Evolutionary conservation across 257 asterid genomes (phyloP), one percentile per base, ranked within the genome.

Genomic region (Solanum chaucha): DNA sequence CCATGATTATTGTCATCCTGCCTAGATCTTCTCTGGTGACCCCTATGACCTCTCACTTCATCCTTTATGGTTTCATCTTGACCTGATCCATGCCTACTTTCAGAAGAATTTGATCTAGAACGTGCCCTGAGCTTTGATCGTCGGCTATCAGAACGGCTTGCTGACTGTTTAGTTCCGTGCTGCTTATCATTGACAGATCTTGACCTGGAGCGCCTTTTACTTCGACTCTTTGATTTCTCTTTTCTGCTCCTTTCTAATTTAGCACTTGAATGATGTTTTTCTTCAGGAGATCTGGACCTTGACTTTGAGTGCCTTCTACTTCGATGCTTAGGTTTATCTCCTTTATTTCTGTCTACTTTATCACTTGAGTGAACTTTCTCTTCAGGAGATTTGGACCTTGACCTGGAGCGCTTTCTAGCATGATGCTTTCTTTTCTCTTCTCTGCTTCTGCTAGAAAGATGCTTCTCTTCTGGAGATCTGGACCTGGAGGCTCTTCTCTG

Each of bases 331-430:
- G 94, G 87, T 85, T 92, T 96, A 71, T 90, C 93, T 85, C 86
- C 98, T 91, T 89, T 92, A 88, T 89, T 91, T 90, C 88, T 90
- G 88, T 75, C 86, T 44, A 55, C 0, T 46, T 78, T 86, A 86
- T 44, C 55, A 89, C 87, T 90, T 74, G 90, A 71, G 26, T 61
- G 93, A 85, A 88, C 92, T 90, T 88, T 94, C 88, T 90, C 92
- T 88, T 90, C 98, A 26, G 78, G 91, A 73, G 98, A 93, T 86
- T 90, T 89, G 64, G 97, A 94, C 90, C 93, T 90, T 51, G 97
- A 94, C 91, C 92, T 81, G 88, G 87, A 93, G 61, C 90, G 92
- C 92, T 86, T 92, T 85, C 86, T 93, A 65, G 89, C 93, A 46
- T 64, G 88, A 84, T 90, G 83, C 86, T 90, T 94, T 51, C 93